These are phyloP conservation scores for Paecilomyces variotii DNA, from an alignment of 2,329 filamentous ascomycete species.

Conservation along the genomic window DNA sequence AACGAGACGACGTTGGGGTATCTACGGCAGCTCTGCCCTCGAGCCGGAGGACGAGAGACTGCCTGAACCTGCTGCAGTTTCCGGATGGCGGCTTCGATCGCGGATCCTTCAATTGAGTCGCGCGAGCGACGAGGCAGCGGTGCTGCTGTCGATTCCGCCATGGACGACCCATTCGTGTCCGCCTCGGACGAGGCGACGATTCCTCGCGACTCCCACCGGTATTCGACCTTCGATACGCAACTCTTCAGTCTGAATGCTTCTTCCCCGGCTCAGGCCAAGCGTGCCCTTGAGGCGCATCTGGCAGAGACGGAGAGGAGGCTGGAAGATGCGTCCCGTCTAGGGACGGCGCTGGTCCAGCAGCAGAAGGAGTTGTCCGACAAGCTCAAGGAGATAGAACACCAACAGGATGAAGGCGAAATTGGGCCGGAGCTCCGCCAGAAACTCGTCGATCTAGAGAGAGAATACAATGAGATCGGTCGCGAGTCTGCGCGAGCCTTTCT, in stretches of 20 bases:
- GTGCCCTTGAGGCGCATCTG: conserved; percentile 82
- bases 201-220: conserved; percentile 53
- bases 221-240: conserved; percentile 74
- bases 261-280: conserved; percentile 79
- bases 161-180: conserved; percentile 53
- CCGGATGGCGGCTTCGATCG: conserved; percentile 5
- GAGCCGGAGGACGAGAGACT: conserved; percentile 11
- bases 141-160: conserved; percentile 16
- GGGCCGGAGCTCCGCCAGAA: conserved; percentile 74
- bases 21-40: conserved; percentile 16
- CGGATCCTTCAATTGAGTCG: conserved; percentile 7
- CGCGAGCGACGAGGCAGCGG: conserved; percentile 10
- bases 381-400: conserved; percentile 73
- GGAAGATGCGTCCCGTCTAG: conserved; percentile 82
- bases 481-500: conserved; percentile 86
- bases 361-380: conserved; percentile 74
- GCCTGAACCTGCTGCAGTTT: neutral
- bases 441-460: conserved; percentile 79
- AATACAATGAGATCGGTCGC: conserved; percentile 87
- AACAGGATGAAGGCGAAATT: conserved; percentile 68
- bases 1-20: conserved; percentile 15
- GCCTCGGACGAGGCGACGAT: conserved; percentile 35
- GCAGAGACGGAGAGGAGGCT: conserved; percentile 86
- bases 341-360: conserved; percentile 79
- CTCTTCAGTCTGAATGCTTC: conserved; percentile 71